Conservation (phyloP, 139 green algal genomes). For the Spirogloea muscicola region DNA sequence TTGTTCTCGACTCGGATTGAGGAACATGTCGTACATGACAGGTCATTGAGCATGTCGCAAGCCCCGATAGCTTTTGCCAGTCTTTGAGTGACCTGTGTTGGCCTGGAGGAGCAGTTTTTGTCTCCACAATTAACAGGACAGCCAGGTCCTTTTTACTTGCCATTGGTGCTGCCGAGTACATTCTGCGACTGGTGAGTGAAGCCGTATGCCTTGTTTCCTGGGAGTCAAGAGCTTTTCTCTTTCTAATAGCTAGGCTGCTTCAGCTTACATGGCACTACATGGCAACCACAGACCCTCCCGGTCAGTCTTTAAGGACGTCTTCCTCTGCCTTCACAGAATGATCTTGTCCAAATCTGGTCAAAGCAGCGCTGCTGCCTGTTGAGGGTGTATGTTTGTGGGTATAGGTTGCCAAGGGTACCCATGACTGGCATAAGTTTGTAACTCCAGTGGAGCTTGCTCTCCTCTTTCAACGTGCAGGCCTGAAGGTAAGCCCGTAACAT, state of each 20-base stretch:
- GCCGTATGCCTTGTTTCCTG: too few relatives aligned
- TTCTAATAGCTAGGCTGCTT: background rate
- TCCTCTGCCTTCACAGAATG: too few relatives aligned
- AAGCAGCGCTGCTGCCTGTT: too few relatives aligned
- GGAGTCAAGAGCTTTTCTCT: too few relatives aligned
- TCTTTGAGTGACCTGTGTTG: background rate
- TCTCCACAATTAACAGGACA: slow-evolving; percentile 4
- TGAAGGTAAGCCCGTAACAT: too few relatives aligned
- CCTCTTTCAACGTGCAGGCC: too few relatives aligned
- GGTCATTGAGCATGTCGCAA: background rate
- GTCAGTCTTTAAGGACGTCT: background rate
- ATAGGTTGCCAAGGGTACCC: background rate
- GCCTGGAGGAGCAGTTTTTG: background rate
- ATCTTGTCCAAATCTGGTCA: too few relatives aligned
- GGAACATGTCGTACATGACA: background rate
- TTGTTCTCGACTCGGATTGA: background rate
- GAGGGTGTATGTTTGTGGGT: slow-evolving; percentile 6
- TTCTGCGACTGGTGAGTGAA: slow-evolving; percentile 49
- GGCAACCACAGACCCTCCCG: background rate
- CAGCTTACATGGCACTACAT: slow-evolving; percentile 1
- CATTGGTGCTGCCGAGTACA: background rate
- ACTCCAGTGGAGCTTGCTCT: too few relatives aligned
- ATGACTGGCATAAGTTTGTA: slow-evolving; percentile 1
- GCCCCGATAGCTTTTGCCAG: background rate
- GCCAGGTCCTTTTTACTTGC: background rate